phyloP scores from a whole-genome alignment of 2,329 filamentous ascomycete genomes.

The Meredithiella fracta region DNA sequence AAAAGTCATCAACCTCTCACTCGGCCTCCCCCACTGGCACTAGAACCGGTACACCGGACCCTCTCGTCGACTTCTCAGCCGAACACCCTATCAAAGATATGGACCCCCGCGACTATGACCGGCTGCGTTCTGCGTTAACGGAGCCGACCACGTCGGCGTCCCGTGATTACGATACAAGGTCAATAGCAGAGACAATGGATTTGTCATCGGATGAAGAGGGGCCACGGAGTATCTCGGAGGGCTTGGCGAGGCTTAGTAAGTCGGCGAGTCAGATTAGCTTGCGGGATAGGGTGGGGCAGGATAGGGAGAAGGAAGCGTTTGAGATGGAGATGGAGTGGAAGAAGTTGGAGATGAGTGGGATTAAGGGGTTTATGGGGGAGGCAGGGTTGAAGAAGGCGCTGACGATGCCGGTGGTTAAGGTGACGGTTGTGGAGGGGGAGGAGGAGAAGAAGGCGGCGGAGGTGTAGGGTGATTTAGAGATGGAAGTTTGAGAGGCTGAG shows the following conservation, averaged over 20 bases:
- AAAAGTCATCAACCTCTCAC: neutral
- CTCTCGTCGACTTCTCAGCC: conserved; percentile 1
- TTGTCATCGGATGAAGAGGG: conserved; percentile 10
- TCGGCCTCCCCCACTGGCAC: neutral
- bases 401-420: neutral
- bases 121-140: conserved; percentile 16
- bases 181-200: conserved; percentile 14
- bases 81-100: conserved; percentile 10
- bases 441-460: neutral
- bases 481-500: neutral
- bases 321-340: conserved; percentile 14
- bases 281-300: conserved; percentile 9
- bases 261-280: conserved; percentile 4
- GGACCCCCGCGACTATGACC: conserved; percentile 9
- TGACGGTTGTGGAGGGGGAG: neutral
- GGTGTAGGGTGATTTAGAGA: neutral
- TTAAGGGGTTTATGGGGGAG: neutral
- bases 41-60: neutral
- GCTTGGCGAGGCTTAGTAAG: conserved; percentile 9
- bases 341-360: conserved; percentile 6
- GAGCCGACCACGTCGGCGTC: conserved; percentile 10
- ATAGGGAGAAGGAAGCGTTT: conserved; percentile 16
- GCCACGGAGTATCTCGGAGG: conserved; percentile 11
- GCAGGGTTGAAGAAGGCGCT: conserved; percentile 6
- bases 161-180: conserved; percentile 8